These are phyloP conservation scores for Boletus sp. DNA, from an alignment of 768 basidiomycete genomes.

Conservation along the genomic window DNA sequence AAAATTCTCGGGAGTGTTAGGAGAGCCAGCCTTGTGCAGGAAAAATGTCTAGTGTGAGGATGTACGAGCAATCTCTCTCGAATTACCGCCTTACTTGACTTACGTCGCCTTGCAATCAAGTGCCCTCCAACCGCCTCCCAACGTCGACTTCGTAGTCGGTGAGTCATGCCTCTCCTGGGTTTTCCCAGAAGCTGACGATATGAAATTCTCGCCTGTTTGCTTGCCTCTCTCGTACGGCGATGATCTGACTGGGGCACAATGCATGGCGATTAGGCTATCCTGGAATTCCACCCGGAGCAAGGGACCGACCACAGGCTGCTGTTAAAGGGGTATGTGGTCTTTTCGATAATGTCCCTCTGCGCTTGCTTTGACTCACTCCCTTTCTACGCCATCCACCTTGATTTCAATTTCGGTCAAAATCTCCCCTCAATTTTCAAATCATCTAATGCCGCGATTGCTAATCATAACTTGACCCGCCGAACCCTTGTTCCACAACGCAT, in stretches of 20 bases:
- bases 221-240: background rate
- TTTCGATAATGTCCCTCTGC: background rate
- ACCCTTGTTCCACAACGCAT: background rate
- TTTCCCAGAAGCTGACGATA: background rate
- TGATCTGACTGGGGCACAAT: conserved; percentile 11
- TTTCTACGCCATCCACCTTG: background rate
- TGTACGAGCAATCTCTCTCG: conserved; percentile 34
- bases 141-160: conserved; percentile 88
- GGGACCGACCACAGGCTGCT: conserved; percentile 76
- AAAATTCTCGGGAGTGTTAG: background rate
- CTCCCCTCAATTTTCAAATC: conserved; percentile 1
- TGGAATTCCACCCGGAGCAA: conserved; percentile 78
- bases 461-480: background rate
- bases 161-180: conserved; percentile 17
- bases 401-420: conserved; percentile 2
- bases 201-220: background rate
- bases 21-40: background rate
- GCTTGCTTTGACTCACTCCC: conserved; percentile 1
- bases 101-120: conserved; percentile 37
- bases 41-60: conserved; percentile 45
- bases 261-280: conserved; percentile 61
- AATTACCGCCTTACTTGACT: background rate
- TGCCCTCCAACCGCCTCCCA: conserved; percentile 81
- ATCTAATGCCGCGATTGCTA: conserved; percentile 4
- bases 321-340: conserved; percentile 73